Base-by-base conservation (phyloP, 2,329 filamentous ascomycete species). In the Cytospora leucostoma region DNA sequence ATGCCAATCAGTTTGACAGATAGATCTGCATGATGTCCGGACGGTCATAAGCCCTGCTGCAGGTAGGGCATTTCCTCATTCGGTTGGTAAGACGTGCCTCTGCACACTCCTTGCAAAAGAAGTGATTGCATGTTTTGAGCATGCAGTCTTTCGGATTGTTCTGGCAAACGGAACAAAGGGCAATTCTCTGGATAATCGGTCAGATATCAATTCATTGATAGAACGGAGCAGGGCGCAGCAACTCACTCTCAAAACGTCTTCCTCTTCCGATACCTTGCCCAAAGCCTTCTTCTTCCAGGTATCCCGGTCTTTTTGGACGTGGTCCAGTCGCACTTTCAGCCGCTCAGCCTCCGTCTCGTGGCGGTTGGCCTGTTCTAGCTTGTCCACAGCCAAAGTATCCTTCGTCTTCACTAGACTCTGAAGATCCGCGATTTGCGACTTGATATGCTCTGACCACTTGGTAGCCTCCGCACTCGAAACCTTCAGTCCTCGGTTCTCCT, bases 41-140 rank as follows among this genome's bases (percentile, higher is more conserved):
- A 74, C 87, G 90, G 71, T 96, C 94, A 74, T 99, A 99, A 4
- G 92, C 88, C 76, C 90, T 91, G 71, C 90, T 92, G 81, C 96
- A 99, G 70, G 92, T 94, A 3, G 95, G 95, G 72, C 95, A 99
- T 76, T 98, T 98, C 69, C 95, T 86, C 78, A 94, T 93, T 40
- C 95, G 90, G 72, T 95, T 96, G 53, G 87, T 87, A 66, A 97
- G 88, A 63, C 95, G 88, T 71, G 96, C 90, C 68, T 97, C 92
- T 32, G 98, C 90, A 74, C 95, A 99, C 55, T 88, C 84, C 72
- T 89, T 88, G 83, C 95, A 99, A 76, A 98, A 97, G 56, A 96
- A 86, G 75, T 99, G 95, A 1, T 95, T 95, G 75, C 95, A 99
- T 0, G 91, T 93, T 78, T 95, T 96, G 74, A 99, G 84, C 11